Evolutionary conservation across 176 grass and related monocot species (phyloP).

Genomic region (Cenchrus americanus): DNA sequence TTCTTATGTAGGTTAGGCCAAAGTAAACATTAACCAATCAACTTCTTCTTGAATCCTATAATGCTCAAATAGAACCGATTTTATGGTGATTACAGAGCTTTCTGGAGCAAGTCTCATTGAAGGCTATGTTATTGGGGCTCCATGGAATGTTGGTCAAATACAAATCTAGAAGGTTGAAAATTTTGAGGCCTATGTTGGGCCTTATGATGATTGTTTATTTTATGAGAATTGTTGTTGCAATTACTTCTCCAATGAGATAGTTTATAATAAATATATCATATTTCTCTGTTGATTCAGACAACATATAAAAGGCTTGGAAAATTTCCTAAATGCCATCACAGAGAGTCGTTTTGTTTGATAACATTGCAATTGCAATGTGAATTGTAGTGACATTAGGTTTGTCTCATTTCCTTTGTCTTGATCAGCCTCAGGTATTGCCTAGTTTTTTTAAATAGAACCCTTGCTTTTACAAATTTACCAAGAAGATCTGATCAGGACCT

Average conservation of each 20-base stretch:
- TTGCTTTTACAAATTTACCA: slow-evolving; percentile 20
- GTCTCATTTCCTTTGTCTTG: slow-evolving; percentile 9
- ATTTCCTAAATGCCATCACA: not conserved
- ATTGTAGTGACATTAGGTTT: slow-evolving; percentile 4
- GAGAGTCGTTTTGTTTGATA: slow-evolving; percentile 16
- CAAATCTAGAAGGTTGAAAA: not conserved
- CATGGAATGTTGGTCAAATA: slow-evolving; percentile 23
- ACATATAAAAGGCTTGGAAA: not conserved
- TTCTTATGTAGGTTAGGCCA: slow-evolving; percentile 31
- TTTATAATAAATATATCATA: slow-evolving; percentile 12
- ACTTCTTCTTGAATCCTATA: not conserved
- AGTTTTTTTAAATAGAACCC: not conserved
- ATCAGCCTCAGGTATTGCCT: not conserved
- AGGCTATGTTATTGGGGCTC: not conserved
- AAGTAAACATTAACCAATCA: slow-evolving; percentile 1
- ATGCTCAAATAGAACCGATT: slow-evolving; percentile 22
- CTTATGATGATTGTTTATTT: slow-evolving; percentile 3
- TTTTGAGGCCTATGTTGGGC: not conserved
- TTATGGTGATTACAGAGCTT: not conserved
- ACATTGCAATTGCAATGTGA: slow-evolving; percentile 21
- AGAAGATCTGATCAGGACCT: slow-evolving; percentile 16
- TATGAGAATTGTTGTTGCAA: not conserved
- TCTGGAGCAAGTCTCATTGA: slow-evolving; percentile 11
- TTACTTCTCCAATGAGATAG: not conserved
- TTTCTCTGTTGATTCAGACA: not conserved